Conservation (phyloP, 2,329 filamentous ascomycete genomes). For the Didymosphaeria variabile region DNA sequence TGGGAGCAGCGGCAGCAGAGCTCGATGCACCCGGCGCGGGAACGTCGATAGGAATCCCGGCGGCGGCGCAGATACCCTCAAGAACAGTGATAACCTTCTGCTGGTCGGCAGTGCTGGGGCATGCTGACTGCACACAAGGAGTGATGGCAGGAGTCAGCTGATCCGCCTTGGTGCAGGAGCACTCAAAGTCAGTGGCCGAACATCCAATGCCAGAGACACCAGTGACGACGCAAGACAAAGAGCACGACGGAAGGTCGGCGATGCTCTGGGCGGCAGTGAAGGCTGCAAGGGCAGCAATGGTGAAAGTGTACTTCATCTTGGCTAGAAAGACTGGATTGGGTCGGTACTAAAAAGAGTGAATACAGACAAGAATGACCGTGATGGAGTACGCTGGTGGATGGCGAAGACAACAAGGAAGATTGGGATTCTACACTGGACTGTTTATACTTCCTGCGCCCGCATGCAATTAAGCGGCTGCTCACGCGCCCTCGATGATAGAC, state of each 20-base stretch:
- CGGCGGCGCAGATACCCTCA: slow-evolving; percentile 36
- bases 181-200: slow-evolving; percentile 55
- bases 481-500: background rate
- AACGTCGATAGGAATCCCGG: slow-evolving; percentile 33
- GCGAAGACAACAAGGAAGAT: background rate
- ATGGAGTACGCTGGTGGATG: slow-evolving; percentile 1
- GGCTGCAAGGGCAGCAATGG: slow-evolving; percentile 47
- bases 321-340: slow-evolving; percentile 16
- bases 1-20: slow-evolving; percentile 15
- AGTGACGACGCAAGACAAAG: slow-evolving; percentile 41
- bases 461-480: background rate
- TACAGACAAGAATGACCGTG: slow-evolving; percentile 8
- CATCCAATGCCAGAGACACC: slow-evolving; percentile 49
- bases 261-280: slow-evolving; percentile 52
- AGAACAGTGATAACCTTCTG: slow-evolving; percentile 33
- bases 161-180: slow-evolving; percentile 56
- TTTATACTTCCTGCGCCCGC: background rate
- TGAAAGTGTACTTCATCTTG: slow-evolving; percentile 38
- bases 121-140: slow-evolving; percentile 55
- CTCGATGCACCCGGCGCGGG: slow-evolving; percentile 14
- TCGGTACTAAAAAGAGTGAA: slow-evolving; percentile 7
- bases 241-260: slow-evolving; percentile 53
- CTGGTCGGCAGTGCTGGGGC: slow-evolving; percentile 47
- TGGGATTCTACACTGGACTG: background rate
- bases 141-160: slow-evolving; percentile 49